Conservation (phyloP, 116 monocot genomes). For the Iris pallida region DNA sequence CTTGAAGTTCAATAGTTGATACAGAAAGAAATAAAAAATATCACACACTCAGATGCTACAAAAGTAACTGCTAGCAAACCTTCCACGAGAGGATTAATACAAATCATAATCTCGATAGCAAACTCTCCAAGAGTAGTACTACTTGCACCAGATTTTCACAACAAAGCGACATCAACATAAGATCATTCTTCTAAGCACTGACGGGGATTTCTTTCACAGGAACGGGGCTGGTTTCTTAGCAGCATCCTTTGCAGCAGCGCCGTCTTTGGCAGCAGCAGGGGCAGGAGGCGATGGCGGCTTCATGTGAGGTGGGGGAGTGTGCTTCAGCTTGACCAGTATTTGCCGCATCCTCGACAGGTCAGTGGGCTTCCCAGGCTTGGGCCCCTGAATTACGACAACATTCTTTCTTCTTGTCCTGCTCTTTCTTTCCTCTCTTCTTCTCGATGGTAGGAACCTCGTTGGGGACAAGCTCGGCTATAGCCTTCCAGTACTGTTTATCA, state of each 20-base stretch:
- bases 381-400: conserved; percentile 74
- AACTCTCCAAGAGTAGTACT: no score
- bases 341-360: conserved; percentile 91
- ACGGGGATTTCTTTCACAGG: conserved; percentile 13
- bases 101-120: no score
- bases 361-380: conserved; percentile 93
- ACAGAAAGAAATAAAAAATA: no score
- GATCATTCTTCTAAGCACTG: conserved; percentile 8
- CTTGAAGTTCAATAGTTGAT: no score
- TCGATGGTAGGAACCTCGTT: conserved; percentile 77
- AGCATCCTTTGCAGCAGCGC: conserved; percentile 2
- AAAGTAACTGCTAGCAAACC: no score
- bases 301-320: conserved; percentile 89
- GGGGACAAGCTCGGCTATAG: conserved; percentile 86
- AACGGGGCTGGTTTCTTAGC: conserved; percentile 3
- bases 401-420: conserved; percentile 78
- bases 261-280: conserved; percentile 22
- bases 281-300: conserved; percentile 58
- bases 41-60: no score
- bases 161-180: no score
- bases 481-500: conserved; percentile 94
- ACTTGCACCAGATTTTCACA: no score
- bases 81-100: no score
- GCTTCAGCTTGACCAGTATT: conserved; percentile 78
- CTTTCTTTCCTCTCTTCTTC: conserved; percentile 76